Conservation (phyloP, 345 rosid genomes). For the Eucalyptus regnans region DNA sequence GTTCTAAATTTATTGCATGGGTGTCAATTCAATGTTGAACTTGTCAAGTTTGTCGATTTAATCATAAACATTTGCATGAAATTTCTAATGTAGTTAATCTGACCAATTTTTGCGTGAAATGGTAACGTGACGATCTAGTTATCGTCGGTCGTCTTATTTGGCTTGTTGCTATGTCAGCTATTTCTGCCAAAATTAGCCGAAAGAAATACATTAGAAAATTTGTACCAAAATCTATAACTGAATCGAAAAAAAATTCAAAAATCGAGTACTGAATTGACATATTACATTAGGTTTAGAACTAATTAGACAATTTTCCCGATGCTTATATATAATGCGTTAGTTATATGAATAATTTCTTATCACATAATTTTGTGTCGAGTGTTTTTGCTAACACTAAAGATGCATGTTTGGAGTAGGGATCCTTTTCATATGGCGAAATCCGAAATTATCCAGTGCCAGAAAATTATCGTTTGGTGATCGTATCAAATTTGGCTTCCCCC, state of each 20-base stretch:
- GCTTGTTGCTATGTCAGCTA: not conserved
- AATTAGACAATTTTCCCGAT: not conserved
- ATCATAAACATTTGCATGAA: not conserved
- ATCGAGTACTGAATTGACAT: not conserved
- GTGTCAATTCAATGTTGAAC: not conserved
- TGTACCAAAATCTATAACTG: not conserved
- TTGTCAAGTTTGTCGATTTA: not conserved
- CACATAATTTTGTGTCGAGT: not conserved
- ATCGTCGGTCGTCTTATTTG: accelerated
- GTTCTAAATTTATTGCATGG: not conserved
- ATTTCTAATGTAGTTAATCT: not conserved
- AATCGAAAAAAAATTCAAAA: not conserved
- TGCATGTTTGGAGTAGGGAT: not conserved
- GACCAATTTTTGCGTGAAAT: not conserved
- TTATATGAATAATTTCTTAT: not conserved
- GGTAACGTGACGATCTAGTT: not conserved
- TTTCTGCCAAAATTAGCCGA: not conserved
- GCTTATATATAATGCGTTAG: not conserved
- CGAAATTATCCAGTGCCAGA: not conserved
- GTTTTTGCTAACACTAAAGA: not conserved
- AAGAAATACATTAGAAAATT: not conserved
- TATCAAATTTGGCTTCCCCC: not conserved
- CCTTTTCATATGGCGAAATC: too few species aligned
- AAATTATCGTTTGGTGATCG: not conserved
- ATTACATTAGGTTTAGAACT: not conserved